A percentile compares a stretch with the other conserved stretches of the same genome.
These are phyloP conservation scores for Collybia sordida DNA, from an alignment of 768 basidiomycete species.

Conservation along the genomic window DNA sequence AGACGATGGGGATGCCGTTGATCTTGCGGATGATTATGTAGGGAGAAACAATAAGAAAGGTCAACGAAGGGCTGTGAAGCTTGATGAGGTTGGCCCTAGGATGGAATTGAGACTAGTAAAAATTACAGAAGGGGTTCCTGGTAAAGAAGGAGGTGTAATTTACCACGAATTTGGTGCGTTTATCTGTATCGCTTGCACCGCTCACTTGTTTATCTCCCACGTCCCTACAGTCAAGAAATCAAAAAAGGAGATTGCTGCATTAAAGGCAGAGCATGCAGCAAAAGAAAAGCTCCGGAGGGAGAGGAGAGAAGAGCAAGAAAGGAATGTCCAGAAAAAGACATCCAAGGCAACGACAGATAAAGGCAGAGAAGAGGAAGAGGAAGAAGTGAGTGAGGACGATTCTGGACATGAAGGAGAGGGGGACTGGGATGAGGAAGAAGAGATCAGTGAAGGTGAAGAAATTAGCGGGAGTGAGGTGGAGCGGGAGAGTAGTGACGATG, in stretches of 20 bases:
- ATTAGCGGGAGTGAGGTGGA: conserved; percentile 39
- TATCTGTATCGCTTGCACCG: conserved; percentile 1
- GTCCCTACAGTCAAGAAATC: conserved; percentile 80
- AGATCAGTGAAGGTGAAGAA: conserved; percentile 56
- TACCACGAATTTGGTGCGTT: conserved; percentile 91
- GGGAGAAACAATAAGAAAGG: conserved; percentile 94
- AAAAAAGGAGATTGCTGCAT: conserved; percentile 66
- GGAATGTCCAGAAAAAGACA: conserved; percentile 86
- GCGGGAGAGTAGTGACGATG: conserved; percentile 45
- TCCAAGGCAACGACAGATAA: conserved; percentile 27
- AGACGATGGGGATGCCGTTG: conserved; percentile 81
- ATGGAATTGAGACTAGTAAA: conserved; percentile 93
- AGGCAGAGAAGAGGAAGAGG: conserved; percentile 31
- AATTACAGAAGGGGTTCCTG: conserved; percentile 91
- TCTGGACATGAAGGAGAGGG: conserved; percentile 32
- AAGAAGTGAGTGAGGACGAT: conserved; percentile 40
- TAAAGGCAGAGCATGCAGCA: conserved; percentile 74
- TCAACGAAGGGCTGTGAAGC: conserved; percentile 82
- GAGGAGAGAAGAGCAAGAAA: conserved; percentile 86
- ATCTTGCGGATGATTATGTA: conserved; percentile 90
- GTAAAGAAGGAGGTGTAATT: conserved; percentile 89
- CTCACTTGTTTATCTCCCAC: conserved; percentile 3
- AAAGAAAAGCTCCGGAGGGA: conserved; percentile 76
- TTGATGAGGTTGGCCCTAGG: conserved; percentile 94
- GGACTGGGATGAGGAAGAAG: conserved; percentile 62